phyloP scores from a whole-genome alignment of 495 filamentous ascomycete species.

The Usnea hakonensis region DNA sequence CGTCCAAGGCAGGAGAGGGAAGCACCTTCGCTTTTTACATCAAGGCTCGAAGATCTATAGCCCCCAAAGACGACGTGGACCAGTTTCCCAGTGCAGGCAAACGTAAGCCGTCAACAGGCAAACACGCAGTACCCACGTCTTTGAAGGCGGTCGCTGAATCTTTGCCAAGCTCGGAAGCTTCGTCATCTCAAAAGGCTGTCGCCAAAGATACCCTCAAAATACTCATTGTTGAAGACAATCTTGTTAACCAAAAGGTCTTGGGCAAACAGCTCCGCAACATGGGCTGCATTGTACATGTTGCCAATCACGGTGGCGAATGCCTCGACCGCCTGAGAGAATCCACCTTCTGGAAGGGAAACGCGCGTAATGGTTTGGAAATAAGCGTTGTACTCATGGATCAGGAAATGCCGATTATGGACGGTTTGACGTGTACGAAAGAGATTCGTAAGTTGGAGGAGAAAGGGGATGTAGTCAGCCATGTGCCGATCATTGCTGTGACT shows the following conservation, averaged over 20 bases:
- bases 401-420: conserved; percentile 82
- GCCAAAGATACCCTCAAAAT: conserved; percentile 31
- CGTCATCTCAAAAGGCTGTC: background rate
- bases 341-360: conserved; percentile 20
- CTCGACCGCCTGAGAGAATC: conserved; percentile 46
- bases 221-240: conserved; percentile 76
- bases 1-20: conserved; percentile 60
- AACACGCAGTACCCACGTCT: conserved; percentile 15
- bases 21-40: conserved; percentile 85
- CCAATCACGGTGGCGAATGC: conserved; percentile 71
- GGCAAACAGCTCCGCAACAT: conserved; percentile 53
- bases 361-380: conserved; percentile 34
- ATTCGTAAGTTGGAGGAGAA: conserved; percentile 56
- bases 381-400: conserved; percentile 74
- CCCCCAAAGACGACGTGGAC: conserved; percentile 28
- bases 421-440: conserved; percentile 55
- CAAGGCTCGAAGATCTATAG: conserved; percentile 43
- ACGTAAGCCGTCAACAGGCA: conserved; percentile 22
- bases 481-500: conserved; percentile 71
- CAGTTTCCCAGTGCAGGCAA: conserved; percentile 18
- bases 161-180: conserved; percentile 8
- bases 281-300: conserved; percentile 58
- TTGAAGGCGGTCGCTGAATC: background rate
- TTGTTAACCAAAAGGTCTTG: conserved; percentile 66
- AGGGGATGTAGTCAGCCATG: conserved; percentile 45